Base-by-base conservation (phyloP, 2,329 filamentous ascomycete genomes). In the Talaromyces islandicus region DNA sequence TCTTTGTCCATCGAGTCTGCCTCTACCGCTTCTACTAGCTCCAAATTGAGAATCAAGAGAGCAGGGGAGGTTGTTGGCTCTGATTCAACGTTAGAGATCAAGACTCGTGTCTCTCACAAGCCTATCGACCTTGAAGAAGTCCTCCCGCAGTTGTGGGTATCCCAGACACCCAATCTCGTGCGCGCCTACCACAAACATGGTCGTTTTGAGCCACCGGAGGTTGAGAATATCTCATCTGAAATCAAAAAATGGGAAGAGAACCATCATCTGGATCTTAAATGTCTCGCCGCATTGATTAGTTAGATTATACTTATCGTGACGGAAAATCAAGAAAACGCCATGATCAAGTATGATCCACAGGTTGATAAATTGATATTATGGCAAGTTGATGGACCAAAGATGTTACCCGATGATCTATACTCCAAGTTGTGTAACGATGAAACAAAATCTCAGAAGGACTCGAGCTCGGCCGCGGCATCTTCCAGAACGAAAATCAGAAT, bases 121-220 rank as follows among this genome's bases (percentile, higher is more conserved):
- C 66, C 57, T 24, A 63, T 81, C 17, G n/a, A 62, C 2, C 56
- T 80, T 11, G 0, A 63, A 10, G 70, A 78, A 6, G 65, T 79
- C 32, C 70, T 70, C 25, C 61, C 76, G 2, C 77, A 80, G 66
- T 71, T 81, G 25, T 81, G 78, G 78, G 63, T 72, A 17, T 80
- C 76, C 5, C 78, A 81, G 67, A 81, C 78, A 0, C 73, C 75
- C 0, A 78, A 77, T 46, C 75, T 81, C 35, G 76, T 81, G n/a
- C 72, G 74, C 30, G 78, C 77, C 1, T 78, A 79, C 62, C 76
- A 81, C 62, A 51, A 64, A 3, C 59, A 61, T 1, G 78, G 78
- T 35, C 19, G 57, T 1, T 81, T 81, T 61, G 17, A 59, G 9
- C 32, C 48, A 17, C 68, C 71, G 43, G 35, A 64, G 56, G 75